A percentile compares a stretch with the other conserved stretches of the same genome.
phyloP scores from a whole-genome alignment of 1,284 basidiomycete species.

The Afroboletus lepidellus region DNA sequence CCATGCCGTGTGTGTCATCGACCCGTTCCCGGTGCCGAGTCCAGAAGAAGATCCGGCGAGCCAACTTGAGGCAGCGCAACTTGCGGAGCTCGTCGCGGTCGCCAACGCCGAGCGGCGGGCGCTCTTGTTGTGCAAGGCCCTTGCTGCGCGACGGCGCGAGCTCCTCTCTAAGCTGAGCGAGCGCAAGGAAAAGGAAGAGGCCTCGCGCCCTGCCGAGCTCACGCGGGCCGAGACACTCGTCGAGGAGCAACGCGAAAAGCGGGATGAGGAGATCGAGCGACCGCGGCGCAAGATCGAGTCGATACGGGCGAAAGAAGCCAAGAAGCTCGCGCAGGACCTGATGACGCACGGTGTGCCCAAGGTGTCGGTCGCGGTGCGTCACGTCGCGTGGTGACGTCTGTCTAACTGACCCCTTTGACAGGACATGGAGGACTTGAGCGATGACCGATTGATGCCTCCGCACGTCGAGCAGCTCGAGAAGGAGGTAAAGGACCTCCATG shows the following conservation, averaged over 20 bases:
- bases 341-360: constrained; percentile 86
- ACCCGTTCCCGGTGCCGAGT: constrained; percentile 39
- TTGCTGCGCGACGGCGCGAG: constrained; percentile 87
- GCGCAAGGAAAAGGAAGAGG: constrained; percentile 90
- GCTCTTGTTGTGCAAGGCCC: constrained; percentile 71
- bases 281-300: constrained; percentile 82
- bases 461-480: constrained; percentile 96
- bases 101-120: constrained; percentile 76
- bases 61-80: constrained; percentile 50
- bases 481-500: constrained; percentile 89
- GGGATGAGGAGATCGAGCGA: constrained; percentile 79
- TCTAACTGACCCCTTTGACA: constrained; percentile 28
- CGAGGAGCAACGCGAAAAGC: constrained; percentile 61
- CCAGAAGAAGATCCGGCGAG: constrained; percentile 57
- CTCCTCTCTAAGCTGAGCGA: constrained; percentile 83
- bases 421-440: constrained; percentile 85
- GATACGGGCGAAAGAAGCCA: constrained; percentile 83
- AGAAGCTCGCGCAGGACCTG: constrained; percentile 85
- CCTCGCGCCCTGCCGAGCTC: constrained; percentile 74
- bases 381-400: not conserved
- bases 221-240: constrained; percentile 73
- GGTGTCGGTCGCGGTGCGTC: constrained; percentile 74
- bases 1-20: constrained; percentile 59
- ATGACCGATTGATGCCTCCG: constrained; percentile 85
- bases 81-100: constrained; percentile 54